Evolutionary conservation across 495 filamentous ascomycete genomes (phyloP), one percentile per base, ranked within the genome.

Genomic region (Penicillium macrosclerotiorum): DNA sequence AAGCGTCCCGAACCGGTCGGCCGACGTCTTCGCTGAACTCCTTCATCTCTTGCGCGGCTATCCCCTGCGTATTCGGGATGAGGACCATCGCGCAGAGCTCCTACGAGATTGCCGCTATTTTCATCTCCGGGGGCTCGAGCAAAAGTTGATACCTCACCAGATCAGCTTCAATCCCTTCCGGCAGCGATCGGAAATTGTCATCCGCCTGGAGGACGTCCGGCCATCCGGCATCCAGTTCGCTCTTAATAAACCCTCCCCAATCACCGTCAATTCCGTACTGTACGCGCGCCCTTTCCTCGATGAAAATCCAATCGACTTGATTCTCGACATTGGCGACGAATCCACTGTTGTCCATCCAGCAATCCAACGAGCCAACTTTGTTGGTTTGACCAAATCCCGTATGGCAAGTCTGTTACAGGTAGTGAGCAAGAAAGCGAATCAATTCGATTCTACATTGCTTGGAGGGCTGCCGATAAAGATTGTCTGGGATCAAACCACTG

Each of bases 81-180:
- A 88, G 33, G 77, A 79, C 1, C 92, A 98, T 59, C 86, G 92
- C 9, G 76, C 77, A 6, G 80, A 86, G 42, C 77, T 98, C 1
- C 72, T 98, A 0, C 77, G 87, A 13, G 92, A 98, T 63, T 94
- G 88, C 60, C 83, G 86, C 29, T 98, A 96, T 54, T 96, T 90
- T 64, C 87, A 95, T 58, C 83, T 98, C 40, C 90, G 90, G 52
- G 90, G 90, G 0, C 63, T 96, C 0, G 93, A 96, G 64, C 92
- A 98, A 65, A 82, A 81, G 42, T 69, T 98, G 8, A 89, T 96
- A 30, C 79, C 86, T 1, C 85, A 91, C 57, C 64, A 80, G 22
- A 87, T 95, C 38, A 79, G 76, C 36, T 89, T 80, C 68, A 96
- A 96, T 49, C 79, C 84, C 22, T 66, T 77, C 18, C 77, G 82